Evolutionary conservation across 2,329 filamentous ascomycete species (phyloP).

Genomic region (Emericellopsis cladophorae): DNA sequence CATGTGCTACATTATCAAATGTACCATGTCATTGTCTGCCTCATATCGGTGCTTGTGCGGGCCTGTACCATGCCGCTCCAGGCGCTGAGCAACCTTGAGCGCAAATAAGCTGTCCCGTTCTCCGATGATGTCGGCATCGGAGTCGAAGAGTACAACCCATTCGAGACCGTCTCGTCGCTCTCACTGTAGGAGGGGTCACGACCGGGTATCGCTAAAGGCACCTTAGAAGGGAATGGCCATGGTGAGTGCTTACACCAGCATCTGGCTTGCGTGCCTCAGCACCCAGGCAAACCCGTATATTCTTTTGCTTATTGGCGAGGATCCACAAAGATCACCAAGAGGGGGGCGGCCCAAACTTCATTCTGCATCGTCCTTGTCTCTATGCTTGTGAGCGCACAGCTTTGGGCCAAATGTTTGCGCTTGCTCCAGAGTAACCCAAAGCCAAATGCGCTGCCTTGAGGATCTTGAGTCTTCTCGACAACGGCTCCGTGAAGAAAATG

Average conservation of each 20-base stretch:
- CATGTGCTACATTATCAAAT: conserved; percentile 56
- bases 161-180: conserved; percentile 48
- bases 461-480: conserved; percentile 37
- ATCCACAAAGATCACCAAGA: conserved; percentile 53
- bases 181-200: conserved; percentile 40
- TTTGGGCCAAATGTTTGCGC: conserved; percentile 63
- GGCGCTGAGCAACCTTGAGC: conserved; percentile 48
- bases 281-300: conserved; percentile 54
- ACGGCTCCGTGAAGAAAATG: conserved; percentile 18
- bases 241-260: conserved; percentile 37
- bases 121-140: conserved; percentile 50
- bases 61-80: conserved; percentile 58
- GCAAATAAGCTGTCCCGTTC: conserved; percentile 52
- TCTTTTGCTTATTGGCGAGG: conserved; percentile 76
- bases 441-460: conserved; percentile 48
- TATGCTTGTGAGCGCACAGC: conserved; percentile 59
- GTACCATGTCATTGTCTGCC: too few relatives aligned
- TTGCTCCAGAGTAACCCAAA: conserved; percentile 62
- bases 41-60: conserved; percentile 58
- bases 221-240: too few relatives aligned
- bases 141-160: conserved; percentile 53
- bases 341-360: conserved; percentile 50
- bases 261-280: conserved; percentile 50
- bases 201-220: too few relatives aligned
- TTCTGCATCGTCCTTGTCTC: conserved; percentile 65